Conservation (phyloP, 306 rosid genomes). For the Psophocarpus tetragonolobus region DNA sequence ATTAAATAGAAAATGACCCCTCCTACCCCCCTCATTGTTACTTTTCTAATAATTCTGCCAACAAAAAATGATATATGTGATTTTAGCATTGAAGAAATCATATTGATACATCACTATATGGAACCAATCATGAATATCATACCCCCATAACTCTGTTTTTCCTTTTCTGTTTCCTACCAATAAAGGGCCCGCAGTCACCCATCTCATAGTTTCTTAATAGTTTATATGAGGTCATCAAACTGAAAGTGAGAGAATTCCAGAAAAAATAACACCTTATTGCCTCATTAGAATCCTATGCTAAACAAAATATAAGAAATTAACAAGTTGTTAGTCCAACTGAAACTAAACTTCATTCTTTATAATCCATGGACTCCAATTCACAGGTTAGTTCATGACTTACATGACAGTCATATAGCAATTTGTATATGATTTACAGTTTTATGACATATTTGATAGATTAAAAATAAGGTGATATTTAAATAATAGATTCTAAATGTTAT, state of each 20-base stretch:
- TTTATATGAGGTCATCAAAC: background rate
- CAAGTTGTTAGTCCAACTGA: too few species aligned
- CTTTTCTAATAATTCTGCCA: background rate
- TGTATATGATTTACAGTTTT: too few species aligned
- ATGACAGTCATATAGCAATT: too few species aligned
- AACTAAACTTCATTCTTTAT: too few species aligned
- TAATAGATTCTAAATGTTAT: too few species aligned
- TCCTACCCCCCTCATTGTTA: background rate
- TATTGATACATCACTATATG: constrained; percentile 12
- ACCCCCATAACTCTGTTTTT: constrained; percentile 6
- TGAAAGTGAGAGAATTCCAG: background rate
- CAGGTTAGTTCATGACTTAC: too few species aligned
- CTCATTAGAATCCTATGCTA: background rate
- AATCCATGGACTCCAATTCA: too few species aligned
- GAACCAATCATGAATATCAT: constrained; percentile 32
- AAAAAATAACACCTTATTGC: background rate
- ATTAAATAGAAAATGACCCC: background rate
- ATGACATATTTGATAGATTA: too few species aligned
- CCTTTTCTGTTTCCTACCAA: constrained; percentile 2
- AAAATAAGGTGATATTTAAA: too few species aligned
- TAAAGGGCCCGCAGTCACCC: constrained; percentile 22
- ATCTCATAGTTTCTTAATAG: constrained; percentile 4
- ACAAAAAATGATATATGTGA: background rate
- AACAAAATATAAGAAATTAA: too few species aligned
- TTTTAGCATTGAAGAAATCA: background rate